phyloP scores from a whole-genome alignment of 352 stramenopile genomes.

The Phytophthora chlamydospora region DNA sequence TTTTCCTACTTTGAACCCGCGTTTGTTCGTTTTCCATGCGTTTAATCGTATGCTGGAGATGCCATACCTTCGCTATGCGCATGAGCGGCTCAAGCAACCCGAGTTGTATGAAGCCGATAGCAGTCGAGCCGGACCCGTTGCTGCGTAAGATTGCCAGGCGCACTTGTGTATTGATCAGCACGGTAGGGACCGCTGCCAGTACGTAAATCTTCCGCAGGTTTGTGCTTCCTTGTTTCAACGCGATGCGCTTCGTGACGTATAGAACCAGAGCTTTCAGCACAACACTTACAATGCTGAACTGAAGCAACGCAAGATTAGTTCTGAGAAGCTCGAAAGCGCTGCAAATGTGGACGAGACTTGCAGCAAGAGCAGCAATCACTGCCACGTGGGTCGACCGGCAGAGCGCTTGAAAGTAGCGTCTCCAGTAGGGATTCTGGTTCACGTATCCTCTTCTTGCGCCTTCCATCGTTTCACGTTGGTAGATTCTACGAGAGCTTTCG shows the following conservation, averaged over 20 bases:
- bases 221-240: not conserved
- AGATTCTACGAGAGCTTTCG: no score
- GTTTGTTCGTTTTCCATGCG: no score
- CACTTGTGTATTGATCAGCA: constrained; percentile 20
- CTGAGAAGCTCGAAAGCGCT: not conserved
- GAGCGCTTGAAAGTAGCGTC: no score
- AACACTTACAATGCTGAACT: not conserved
- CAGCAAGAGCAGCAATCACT: no score
- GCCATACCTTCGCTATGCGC: not conserved
- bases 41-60: not conserved
- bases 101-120: not conserved
- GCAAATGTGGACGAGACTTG: not conserved
- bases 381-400: no score
- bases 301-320: not conserved
- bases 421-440: no score
- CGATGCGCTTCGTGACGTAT: not conserved
- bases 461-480: no score
- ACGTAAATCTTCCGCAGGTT: not conserved
- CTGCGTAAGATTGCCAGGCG: constrained; percentile 5
- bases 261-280: not conserved
- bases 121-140: not conserved
- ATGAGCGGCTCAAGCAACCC: not conserved
- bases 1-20: no score
- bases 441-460: no score
- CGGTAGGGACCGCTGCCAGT: constrained; percentile 3